Evolutionary conservation across 148 eudicot genomes (phyloP).

Genomic region (Rhododendron ovatum): DNA sequence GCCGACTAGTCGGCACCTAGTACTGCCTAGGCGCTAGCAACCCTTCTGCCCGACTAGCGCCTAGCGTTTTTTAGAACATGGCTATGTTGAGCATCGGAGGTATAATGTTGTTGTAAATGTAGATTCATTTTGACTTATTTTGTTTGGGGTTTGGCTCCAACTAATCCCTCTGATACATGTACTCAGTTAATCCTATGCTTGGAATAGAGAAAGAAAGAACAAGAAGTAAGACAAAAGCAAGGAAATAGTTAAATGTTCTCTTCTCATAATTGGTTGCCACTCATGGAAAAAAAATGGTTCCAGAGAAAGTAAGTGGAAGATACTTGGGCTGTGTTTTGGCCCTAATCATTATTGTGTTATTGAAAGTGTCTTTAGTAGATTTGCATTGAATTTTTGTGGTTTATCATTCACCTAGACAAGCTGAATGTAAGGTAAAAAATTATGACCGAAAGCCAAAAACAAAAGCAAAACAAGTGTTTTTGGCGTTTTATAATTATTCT

Average conservation of each 20-base stretch:
- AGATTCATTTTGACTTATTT: background rate
- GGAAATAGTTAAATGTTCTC: background rate
- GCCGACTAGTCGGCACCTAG: no score
- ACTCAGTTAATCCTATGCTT: background rate
- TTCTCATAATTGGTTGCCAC: background rate
- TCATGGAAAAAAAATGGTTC: background rate
- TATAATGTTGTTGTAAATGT: background rate
- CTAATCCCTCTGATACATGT: background rate
- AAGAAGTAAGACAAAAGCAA: background rate
- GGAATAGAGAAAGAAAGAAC: background rate
- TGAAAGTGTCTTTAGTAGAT: background rate
- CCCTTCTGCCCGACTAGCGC: no score
- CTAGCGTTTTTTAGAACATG: no score
- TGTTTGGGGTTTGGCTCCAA: background rate
- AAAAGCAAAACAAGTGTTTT: background rate
- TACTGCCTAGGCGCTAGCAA: no score
- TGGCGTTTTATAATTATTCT: background rate
- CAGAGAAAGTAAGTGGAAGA: background rate
- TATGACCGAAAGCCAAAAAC: background rate
- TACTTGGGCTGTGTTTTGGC: background rate
- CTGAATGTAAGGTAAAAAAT: background rate
- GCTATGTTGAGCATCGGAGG: background rate
- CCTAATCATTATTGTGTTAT: background rate
- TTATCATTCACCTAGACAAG: background rate
- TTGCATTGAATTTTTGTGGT: background rate